Conservation (phyloP, 2,329 filamentous ascomycete species). For the Diplodia sapinea region DNA sequence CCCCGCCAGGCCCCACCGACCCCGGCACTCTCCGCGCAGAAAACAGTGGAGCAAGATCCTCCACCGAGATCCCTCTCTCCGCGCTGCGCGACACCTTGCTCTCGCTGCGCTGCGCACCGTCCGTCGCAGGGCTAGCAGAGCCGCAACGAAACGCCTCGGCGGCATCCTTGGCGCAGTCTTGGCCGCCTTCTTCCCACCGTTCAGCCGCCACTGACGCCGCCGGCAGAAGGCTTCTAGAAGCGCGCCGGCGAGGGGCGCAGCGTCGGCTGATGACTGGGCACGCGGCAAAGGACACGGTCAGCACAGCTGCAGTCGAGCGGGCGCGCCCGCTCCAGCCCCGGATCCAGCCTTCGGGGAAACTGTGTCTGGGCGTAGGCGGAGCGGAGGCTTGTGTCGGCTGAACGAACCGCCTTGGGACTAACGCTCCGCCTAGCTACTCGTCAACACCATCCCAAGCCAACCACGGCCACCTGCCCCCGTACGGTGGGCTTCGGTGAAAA, state of each 20-base stretch:
- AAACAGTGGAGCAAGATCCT: conserved; percentile 11
- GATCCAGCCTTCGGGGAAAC: conserved; percentile 1
- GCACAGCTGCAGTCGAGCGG: neutral
- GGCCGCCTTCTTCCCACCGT: neutral
- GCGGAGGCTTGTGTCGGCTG: conserved; percentile 16
- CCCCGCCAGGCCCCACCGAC: conserved; percentile 1
- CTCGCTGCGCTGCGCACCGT: neutral
- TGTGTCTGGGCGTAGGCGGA: neutral
- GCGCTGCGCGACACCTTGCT: neutral
- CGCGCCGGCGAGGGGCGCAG: neutral
- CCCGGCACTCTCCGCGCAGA: conserved; percentile 19
- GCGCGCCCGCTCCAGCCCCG: neutral
- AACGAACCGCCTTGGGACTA: conserved; percentile 4
- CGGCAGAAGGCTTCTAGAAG: conserved; percentile 14
- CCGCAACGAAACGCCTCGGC: neutral
- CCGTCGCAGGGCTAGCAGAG: conserved; percentile 7
- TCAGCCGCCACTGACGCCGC: neutral
- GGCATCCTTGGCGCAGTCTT: neutral
- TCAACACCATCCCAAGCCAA: neutral
- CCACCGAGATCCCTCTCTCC: conserved; percentile 5
- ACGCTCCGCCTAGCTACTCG: conserved; percentile 2
- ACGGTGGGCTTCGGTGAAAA: too few species aligned
- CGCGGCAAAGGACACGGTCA: neutral
- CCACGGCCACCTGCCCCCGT: conserved; percentile 9
- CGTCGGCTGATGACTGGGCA: neutral